Evolutionary conservation across 768 basidiomycete genomes (phyloP), one percentile per base, ranked within the genome.

Genomic region (Pisolithus microcarpus): DNA sequence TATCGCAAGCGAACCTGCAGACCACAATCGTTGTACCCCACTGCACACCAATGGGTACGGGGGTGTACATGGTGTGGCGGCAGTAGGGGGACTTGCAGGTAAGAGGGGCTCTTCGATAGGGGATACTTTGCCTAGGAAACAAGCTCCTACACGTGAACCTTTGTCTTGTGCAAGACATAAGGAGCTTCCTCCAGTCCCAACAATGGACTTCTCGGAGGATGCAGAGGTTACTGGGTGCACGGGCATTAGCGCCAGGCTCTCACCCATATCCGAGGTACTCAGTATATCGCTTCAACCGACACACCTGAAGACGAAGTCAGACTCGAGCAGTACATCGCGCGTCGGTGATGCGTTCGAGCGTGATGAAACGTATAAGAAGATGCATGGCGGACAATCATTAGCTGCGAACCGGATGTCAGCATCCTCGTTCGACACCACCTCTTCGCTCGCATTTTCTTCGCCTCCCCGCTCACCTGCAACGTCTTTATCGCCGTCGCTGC

Each of bases 331-430:
- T 34, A 9, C 46, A 37, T 7, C 31, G 4, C 54, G 4, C 72
- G 66, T 87, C 36, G 85, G 91, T 58, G 91, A 95, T 64, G 93
- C 93, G 0, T 95, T 86, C 64, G 88, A 89, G 51, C 76, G 91
- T 37, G 95, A 95, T 61, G 89, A 94, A 63, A 74, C 82, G 18
- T 93, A 84, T 68, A 80, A 80, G 61, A 79, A 81, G 60, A 69
- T 67, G 40, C 75, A 77, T 48, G 68, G 53, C 52, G n/a, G 54
- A 58, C 5, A 44, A 43, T 0, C 54, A 53, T n/a, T 49, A 49
- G 1, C 61, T 7, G 40, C 54, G 30, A 80, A 79, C 53, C 71
- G 85, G 46, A 65, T 84, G 53, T 86, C 87, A 8, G 70, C 80
- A n/a, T 75, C 84, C 3, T 88, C 85, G 11, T 61, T 78, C 7